phyloP scores from a whole-genome alignment of 768 basidiomycete species.

The Baorangia bicolor region DNA sequence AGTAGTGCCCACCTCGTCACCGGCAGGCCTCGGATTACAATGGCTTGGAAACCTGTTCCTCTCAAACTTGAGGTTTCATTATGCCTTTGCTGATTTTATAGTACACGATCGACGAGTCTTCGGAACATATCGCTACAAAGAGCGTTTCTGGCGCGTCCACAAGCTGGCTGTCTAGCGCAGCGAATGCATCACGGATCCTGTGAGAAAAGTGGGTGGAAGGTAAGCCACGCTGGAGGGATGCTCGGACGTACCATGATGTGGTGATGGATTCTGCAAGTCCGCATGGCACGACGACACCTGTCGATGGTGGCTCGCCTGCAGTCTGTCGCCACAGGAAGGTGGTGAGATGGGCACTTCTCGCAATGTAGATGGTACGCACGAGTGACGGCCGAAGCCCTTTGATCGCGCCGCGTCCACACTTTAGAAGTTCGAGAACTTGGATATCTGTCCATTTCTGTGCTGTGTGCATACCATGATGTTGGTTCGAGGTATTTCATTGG shows the following conservation, averaged over 20 bases:
- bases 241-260: constrained; percentile 50
- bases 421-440: constrained; percentile 57
- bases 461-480: constrained; percentile 27
- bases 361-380: constrained; percentile 32
- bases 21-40: background rate
- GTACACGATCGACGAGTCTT: constrained; percentile 82
- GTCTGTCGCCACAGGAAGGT: constrained; percentile 34
- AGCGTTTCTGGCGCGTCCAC: constrained; percentile 41
- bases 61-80: constrained; percentile 64
- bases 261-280: constrained; percentile 64
- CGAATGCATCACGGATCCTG: constrained; percentile 62
- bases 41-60: background rate
- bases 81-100: constrained; percentile 80
- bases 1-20: background rate
- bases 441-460: constrained; percentile 74
- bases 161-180: constrained; percentile 35
- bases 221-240: too few relatives aligned
- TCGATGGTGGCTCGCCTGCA: constrained; percentile 32
- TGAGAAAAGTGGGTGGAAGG: background rate
- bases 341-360: background rate
- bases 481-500: background rate
- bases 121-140: constrained; percentile 68
- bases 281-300: constrained; percentile 58
- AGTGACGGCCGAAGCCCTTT: constrained; percentile 54
- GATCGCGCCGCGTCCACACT: constrained; percentile 55